Conservation (phyloP, 1,284 basidiomycete species). For the Farysia itapuensis region DNA sequence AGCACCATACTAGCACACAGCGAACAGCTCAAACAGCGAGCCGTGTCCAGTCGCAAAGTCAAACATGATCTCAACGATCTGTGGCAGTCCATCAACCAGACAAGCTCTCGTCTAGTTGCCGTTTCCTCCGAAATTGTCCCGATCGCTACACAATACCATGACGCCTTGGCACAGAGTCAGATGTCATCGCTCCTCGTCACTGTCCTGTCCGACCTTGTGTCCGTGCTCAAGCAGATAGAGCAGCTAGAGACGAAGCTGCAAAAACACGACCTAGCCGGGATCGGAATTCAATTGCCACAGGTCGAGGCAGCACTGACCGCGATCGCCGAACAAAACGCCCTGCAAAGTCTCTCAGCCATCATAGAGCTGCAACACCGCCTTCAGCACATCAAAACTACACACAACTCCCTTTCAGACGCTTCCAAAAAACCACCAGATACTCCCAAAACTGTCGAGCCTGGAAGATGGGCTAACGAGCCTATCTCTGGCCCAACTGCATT, state of each 20-base stretch:
- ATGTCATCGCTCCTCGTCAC: constrained; percentile 21
- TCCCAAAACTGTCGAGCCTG: too few relatives aligned
- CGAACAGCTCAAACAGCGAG: constrained; percentile 16
- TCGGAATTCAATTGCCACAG: constrained; percentile 6
- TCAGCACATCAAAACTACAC: constrained; percentile 6
- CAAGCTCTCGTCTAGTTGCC: constrained; percentile 17
- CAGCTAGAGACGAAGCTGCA: constrained; percentile 16
- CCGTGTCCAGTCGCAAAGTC: constrained; percentile 11
- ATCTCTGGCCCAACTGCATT: background rate
- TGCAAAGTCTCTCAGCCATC: constrained; percentile 13
- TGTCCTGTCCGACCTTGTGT: constrained; percentile 17
- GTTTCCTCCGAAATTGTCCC: constrained; percentile 15
- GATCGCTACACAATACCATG: constrained; percentile 12
- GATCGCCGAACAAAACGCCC: constrained; percentile 1
- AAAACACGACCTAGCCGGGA: constrained; percentile 1
- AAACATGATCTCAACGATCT: constrained; percentile 22
- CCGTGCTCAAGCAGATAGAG: constrained; percentile 13
- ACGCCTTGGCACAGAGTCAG: constrained; percentile 23
- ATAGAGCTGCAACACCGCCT: constrained; percentile 23
- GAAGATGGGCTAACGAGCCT: background rate
- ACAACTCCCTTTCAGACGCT: background rate
- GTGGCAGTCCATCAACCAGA: constrained; percentile 25
- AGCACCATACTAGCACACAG: constrained; percentile 12
- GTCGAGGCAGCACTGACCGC: constrained; percentile 5
- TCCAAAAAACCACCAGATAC: background rate